phyloP scores from a whole-genome alignment of 805 yeast species.

The Ogataea methanolica region DNA sequence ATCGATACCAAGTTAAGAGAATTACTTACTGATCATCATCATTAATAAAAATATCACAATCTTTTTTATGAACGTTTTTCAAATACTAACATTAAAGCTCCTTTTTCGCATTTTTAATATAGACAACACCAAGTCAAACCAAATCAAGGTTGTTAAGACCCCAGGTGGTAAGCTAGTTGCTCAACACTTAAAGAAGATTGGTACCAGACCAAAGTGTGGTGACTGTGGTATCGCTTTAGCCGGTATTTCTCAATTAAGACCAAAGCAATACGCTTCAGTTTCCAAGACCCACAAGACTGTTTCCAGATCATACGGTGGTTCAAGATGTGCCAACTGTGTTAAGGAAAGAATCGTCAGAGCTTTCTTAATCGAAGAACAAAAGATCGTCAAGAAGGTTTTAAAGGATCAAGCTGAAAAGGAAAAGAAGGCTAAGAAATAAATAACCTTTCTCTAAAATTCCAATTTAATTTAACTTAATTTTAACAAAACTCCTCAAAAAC shows the following conservation, averaged over 20 bases:
- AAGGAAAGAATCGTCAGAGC: conserved; percentile 99
- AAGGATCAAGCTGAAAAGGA: conserved; percentile 94
- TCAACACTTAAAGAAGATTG: conserved; percentile 92
- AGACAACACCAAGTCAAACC: conserved; percentile 99
- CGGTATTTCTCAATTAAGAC: conserved; percentile 89
- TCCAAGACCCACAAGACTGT: conserved; percentile 98
- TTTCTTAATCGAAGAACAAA: conserved; percentile 99
- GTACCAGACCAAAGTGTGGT: conserved; percentile 85
- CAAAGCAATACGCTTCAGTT: conserved; percentile 93
- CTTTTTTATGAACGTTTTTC: neutral
- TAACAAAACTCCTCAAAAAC: neutral
- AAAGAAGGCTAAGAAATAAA: conserved; percentile 46
- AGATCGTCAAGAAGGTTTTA: conserved; percentile 98
- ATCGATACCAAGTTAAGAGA: too few species aligned
- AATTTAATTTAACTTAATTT: neutral
- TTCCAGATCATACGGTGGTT: conserved; percentile 99
- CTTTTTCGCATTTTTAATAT: conserved; percentile 7
- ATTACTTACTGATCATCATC: too few species aligned
- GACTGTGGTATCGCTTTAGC: conserved; percentile 69
- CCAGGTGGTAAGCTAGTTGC: conserved; percentile 99
- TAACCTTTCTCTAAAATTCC: neutral
- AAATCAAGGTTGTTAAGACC: conserved; percentile 99
- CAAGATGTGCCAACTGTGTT: conserved; percentile 97
- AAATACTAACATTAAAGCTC: conserved; percentile 15
- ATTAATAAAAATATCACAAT: neutral